Conservation (phyloP, 1,139 yeast species). For the Saccharomyces hybrid region DNA sequence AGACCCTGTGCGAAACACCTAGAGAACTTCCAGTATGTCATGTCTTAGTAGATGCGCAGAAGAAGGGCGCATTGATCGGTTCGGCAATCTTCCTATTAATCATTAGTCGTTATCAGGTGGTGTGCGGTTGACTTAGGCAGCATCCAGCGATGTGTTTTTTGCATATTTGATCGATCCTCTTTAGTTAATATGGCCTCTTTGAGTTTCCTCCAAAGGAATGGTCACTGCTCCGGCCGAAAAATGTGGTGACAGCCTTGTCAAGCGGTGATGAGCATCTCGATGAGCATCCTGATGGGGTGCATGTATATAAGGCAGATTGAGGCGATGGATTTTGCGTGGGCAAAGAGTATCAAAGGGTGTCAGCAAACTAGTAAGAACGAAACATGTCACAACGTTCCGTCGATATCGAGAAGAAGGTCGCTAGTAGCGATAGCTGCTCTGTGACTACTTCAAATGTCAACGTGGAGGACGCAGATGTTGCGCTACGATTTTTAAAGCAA, state of each 20-base stretch:
- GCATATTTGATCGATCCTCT: neutral
- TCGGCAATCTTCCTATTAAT: neutral
- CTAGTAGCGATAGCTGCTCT: neutral
- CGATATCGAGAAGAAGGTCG: neutral
- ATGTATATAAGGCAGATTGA: neutral
- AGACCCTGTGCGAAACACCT: neutral
- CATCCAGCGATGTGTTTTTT: neutral
- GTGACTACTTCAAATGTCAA: slow-evolving; percentile 2
- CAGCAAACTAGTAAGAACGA: neutral
- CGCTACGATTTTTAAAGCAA: slow-evolving; percentile 21
- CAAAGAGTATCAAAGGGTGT: neutral
- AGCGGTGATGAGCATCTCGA: neutral
- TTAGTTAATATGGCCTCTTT: neutral
- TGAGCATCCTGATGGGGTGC: neutral
- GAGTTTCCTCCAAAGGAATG: neutral
- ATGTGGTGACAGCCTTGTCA: neutral
- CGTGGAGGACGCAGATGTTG: slow-evolving; percentile 21
- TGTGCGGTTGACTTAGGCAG: neutral
- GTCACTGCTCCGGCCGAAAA: neutral
- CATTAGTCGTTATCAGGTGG: neutral
- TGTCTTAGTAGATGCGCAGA: neutral
- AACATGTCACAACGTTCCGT: neutral
- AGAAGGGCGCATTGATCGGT: neutral
- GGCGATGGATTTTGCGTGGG: neutral
- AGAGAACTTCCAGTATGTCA: neutral